phyloP scores from a whole-genome alignment of 2,329 filamentous ascomycete species.

The Fusarium pseudocircinatum region DNA sequence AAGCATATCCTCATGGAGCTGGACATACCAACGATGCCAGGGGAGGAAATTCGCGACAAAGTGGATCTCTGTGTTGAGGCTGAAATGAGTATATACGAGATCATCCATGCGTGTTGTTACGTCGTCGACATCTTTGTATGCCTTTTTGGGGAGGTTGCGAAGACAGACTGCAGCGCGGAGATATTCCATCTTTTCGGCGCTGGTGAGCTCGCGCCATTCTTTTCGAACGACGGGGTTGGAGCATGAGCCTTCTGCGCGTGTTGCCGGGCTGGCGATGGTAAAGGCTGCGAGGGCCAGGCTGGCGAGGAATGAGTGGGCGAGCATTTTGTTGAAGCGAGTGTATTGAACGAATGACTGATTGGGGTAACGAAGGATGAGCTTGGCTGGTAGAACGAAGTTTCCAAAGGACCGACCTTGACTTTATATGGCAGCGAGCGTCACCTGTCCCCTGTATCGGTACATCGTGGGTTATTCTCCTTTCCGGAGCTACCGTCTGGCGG shows the following conservation, averaged over 20 bases:
- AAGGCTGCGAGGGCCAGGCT: background rate
- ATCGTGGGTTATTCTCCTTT: background rate
- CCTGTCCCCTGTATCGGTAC: background rate
- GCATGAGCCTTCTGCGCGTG: background rate
- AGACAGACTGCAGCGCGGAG: constrained; percentile 13
- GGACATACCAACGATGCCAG: constrained; percentile 18
- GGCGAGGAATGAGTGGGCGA: background rate
- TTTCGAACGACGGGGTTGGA: constrained; percentile 3
- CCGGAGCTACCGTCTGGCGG: background rate
- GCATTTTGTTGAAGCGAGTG: constrained; percentile 2
- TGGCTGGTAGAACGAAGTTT: background rate
- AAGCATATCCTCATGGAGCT: constrained; percentile 11
- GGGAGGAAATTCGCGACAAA: constrained; percentile 19
- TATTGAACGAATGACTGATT: background rate
- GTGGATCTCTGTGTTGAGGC: constrained; percentile 1
- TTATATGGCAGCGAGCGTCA: too few relatives aligned
- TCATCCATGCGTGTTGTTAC: constrained; percentile 12
- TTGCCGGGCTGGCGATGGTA: background rate
- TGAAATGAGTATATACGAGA: constrained; percentile 6
- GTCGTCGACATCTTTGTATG: background rate
- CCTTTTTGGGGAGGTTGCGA: constrained; percentile 7
- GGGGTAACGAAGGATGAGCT: background rate
- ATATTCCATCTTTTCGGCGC: constrained; percentile 6
- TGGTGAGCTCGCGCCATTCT: constrained; percentile 22
- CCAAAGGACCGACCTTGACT: too few relatives aligned